Evolutionary conservation across 768 basidiomycete genomes (phyloP).

Genomic region (Tubosaeta sp.): DNA sequence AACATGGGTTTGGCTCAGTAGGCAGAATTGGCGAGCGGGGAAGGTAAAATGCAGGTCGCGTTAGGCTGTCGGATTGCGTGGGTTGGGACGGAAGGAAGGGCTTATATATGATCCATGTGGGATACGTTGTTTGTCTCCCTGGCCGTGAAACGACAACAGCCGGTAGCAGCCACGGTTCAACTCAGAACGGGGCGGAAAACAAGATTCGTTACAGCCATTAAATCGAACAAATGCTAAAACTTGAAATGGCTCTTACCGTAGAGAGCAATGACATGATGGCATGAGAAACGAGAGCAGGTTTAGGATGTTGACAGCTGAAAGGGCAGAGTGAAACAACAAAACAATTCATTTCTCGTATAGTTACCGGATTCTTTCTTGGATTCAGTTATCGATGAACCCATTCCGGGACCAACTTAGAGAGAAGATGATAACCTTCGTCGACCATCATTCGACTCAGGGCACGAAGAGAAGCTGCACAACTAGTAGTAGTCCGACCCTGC

Average conservation of each 20-base stretch:
- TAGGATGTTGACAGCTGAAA: conserved; percentile 13
- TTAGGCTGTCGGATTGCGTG: conserved; percentile 12
- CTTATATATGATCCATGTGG: conserved; percentile 28
- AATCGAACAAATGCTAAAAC: conserved; percentile 4
- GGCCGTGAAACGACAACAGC: conserved; percentile 15
- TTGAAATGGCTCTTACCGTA: conserved; percentile 2
- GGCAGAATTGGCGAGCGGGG: background rate
- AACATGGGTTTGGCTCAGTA: conserved; percentile 8
- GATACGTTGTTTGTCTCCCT: conserved; percentile 15
- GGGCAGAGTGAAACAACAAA: conserved; percentile 14
- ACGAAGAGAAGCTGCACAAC: conserved; percentile 13
- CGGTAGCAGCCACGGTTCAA: conserved; percentile 22
- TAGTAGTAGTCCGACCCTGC: background rate
- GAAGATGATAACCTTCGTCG: conserved; percentile 26
- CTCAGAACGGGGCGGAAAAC: conserved; percentile 12
- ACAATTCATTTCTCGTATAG: conserved; percentile 2
- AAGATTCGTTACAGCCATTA: conserved; percentile 14
- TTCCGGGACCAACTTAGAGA: conserved; percentile 10
- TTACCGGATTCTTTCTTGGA: conserved; percentile 17
- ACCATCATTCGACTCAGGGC: conserved; percentile 11
- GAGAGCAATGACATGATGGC: conserved; percentile 3
- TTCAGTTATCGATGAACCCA: conserved; percentile 1
- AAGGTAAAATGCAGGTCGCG: background rate
- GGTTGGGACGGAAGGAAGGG: conserved; percentile 9
- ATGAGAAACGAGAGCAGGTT: conserved; percentile 12